phyloP scores from a whole-genome alignment of 2,329 filamentous ascomycete species.

The Stemphylium beticola region DNA sequence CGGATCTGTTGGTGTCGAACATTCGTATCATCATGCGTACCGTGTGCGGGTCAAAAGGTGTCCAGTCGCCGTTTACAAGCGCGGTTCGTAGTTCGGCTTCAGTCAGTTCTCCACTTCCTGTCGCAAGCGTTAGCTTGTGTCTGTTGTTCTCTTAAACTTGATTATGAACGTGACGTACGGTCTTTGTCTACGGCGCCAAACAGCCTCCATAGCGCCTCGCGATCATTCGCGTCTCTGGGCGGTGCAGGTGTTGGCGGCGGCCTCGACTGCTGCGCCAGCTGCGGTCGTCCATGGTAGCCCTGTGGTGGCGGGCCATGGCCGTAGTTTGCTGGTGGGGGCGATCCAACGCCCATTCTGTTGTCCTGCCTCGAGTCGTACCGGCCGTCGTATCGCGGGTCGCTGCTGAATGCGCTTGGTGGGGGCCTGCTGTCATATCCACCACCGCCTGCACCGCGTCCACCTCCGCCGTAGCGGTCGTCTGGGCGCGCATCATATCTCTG shows the following conservation, averaged over 20 bases:
- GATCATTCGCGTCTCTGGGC: constrained; percentile 66
- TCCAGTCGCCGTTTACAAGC: constrained; percentile 95
- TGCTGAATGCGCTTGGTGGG: constrained; percentile 50
- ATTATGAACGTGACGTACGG: constrained; percentile 55
- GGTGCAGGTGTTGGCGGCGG: constrained; percentile 57
- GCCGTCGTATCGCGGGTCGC: constrained; percentile 40
- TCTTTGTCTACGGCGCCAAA: constrained; percentile 92
- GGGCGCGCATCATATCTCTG: constrained; percentile 45
- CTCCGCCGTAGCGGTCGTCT: constrained; percentile 45
- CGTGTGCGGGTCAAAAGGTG: constrained; percentile 89
- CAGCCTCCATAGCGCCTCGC: constrained; percentile 76
- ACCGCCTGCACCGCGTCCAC: constrained; percentile 21
- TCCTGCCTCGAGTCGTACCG: constrained; percentile 37
- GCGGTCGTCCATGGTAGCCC: constrained; percentile 71
- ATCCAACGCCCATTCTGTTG: constrained; percentile 50
- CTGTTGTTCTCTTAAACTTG: not conserved
- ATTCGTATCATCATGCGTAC: constrained; percentile 99
- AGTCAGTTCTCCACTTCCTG: constrained; percentile 79
- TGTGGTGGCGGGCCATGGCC: constrained; percentile 62
- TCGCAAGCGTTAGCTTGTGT: constrained; percentile 9
- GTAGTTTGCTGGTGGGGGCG: constrained; percentile 57
- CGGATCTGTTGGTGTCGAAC: constrained; percentile 92
- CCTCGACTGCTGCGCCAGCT: constrained; percentile 51
- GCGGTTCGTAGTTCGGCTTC: constrained; percentile 87
- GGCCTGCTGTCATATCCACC: constrained; percentile 40